Evolutionary conservation across 352 stramenopile genomes (phyloP), one percentile per base, ranked within the genome.

Genomic region (Pythium volutum): DNA sequence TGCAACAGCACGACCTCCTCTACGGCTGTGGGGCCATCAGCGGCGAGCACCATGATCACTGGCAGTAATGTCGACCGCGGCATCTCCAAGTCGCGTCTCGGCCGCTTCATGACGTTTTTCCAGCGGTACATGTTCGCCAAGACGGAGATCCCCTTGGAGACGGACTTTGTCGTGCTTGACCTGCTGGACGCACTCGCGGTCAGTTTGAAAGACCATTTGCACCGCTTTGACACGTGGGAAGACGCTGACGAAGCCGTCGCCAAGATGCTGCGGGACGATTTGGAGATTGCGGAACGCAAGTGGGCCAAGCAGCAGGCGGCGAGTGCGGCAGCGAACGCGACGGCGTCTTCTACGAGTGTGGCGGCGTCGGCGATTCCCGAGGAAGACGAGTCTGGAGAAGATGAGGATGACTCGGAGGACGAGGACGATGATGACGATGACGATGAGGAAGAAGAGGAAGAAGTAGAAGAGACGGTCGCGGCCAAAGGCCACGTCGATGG

Each of bases 91-190:
- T 68, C 73, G 2, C 91, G 94, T 36, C 72, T 99, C 3, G 81
- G 87, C 23, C 86, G 82, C 15, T 98, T 98, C 59, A 82, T 98
- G 58, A 66, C 86, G 9, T 96, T 97, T 63, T 98, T 98, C 64
- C 94, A 98, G 69, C 87, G 94, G 26, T 99, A 99, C 76, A 82
- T 98, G 18, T 98, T 98, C 46, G 95, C 93, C 26, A 99, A 99
- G 74, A 81, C 76, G 5, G 87, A 95, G 36, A 82, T 99, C 15
- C 96, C 96, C 1, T 84, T 97, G 43, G 96, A 99, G 55, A 97
- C 97, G 29, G 85, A 97, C 54, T 98, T 97, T 72, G 76, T 93
- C 34, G 80, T 97, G 41, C 75, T 88, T 8, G 82, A 98, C 48
- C 60, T 92, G 9, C 88, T 92, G 49, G 85, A 96, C 22, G 65